A percentile compares a stretch with the other conserved stretches of the same genome.
These are phyloP conservation scores for Colletotrichum godetiae DNA, from an alignment of 2,329 filamentous ascomycete species.

Conservation along the genomic window DNA sequence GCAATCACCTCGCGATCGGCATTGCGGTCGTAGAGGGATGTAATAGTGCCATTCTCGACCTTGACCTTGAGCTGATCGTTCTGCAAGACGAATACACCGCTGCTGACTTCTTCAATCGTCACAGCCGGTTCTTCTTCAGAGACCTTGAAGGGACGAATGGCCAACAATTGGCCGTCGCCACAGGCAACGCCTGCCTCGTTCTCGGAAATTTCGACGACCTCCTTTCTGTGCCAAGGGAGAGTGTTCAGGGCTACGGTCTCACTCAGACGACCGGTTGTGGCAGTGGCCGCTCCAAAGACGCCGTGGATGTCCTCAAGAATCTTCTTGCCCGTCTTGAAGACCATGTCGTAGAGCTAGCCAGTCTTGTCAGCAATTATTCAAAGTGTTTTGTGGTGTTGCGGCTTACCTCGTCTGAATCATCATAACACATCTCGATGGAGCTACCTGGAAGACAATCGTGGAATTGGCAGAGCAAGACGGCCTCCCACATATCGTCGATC, in stretches of 20 bases:
- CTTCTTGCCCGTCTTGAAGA: conserved; percentile 81
- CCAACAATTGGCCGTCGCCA: conserved; percentile 64
- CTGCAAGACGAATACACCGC: conserved; percentile 79
- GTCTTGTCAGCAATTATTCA: conserved; percentile 39
- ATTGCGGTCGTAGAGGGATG: conserved; percentile 81
- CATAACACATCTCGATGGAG: conserved; percentile 97
- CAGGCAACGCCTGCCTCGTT: conserved; percentile 65
- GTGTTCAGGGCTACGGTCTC: conserved; percentile 81
- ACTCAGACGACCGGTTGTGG: conserved; percentile 51
- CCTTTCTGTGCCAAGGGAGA: conserved; percentile 84
- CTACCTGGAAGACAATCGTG: conserved; percentile 97
- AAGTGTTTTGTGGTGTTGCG: neutral
- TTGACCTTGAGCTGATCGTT: conserved; percentile 82
- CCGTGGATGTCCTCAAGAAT: conserved; percentile 77
- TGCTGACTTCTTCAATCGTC: conserved; percentile 59
- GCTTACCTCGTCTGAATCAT: conserved; percentile 85
- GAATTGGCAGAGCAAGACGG: conserved; percentile 92
- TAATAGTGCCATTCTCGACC: conserved; percentile 81
- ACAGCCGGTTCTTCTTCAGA: conserved; percentile 59
- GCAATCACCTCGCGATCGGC: conserved; percentile 83
- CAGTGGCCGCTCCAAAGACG: conserved; percentile 71
- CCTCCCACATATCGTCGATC: conserved; percentile 97
- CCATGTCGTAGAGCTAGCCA: conserved; percentile 77
- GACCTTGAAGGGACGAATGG: conserved; percentile 61
- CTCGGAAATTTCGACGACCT: conserved; percentile 74